Percentiles rank a stretch among this genome's conserved stretches.
Evolutionary conservation across 331 rosid species (phyloP).

Genomic region (Malus hybrid): DNA sequence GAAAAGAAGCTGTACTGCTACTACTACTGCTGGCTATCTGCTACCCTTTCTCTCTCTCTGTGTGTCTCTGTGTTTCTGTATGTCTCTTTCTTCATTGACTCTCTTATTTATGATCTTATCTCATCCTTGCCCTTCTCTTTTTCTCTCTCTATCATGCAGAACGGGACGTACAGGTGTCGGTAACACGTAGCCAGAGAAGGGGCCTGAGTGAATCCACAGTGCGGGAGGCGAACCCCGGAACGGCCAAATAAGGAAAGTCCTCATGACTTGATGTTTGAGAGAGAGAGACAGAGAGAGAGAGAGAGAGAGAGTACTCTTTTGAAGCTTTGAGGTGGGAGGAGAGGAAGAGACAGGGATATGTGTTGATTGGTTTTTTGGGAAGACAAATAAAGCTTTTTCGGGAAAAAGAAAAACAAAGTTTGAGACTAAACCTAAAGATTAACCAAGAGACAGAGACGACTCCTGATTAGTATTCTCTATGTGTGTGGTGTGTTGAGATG

Average conservation of each 20-base stretch:
- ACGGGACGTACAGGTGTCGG: conserved; percentile 9
- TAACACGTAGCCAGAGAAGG: conserved; percentile 16
- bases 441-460: not conserved
- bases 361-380: not conserved
- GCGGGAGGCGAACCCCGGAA: not conserved
- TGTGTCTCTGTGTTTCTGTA: not conserved
- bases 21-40: not conserved
- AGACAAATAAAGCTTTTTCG: not conserved
- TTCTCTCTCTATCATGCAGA: conserved; percentile 23
- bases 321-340: not conserved
- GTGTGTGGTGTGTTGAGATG: not conserved
- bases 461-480: not conserved
- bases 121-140: not conserved
- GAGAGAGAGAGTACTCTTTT: not conserved
- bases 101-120: not conserved
- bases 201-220: not conserved
- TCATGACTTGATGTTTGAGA: not conserved
- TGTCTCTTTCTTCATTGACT: not conserved
- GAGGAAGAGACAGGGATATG: not conserved
- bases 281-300: not conserved
- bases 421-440: not conserved
- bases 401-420: not conserved
- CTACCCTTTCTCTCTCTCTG: not conserved
- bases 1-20: not conserved
- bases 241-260: conserved; percentile 6